A percentile compares a stretch with the other conserved stretches of the same genome.
Evolutionary conservation across 208 protist genomes (phyloP).

Genomic region (Phytomonas serpens): DNA sequence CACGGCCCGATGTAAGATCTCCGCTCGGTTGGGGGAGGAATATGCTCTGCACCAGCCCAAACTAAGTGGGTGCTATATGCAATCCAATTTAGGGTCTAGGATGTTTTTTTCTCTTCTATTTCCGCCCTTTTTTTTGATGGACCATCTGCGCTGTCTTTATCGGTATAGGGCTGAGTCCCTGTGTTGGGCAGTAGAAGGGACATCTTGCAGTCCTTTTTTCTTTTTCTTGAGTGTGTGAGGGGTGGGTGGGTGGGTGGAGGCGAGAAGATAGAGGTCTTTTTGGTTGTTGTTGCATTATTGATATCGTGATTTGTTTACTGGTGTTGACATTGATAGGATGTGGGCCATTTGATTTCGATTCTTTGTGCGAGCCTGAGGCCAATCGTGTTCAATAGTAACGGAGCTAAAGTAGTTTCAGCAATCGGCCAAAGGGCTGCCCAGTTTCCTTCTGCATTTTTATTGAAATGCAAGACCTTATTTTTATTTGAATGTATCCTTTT

Average conservation of each 20-base stretch:
- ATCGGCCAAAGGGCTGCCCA: background rate
- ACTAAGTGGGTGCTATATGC: too few species aligned
- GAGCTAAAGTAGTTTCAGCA: background rate
- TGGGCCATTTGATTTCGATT: background rate
- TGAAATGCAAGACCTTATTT: background rate
- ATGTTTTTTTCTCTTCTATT: background rate
- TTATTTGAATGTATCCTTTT: conserved; percentile 6
- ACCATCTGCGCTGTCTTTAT: too few species aligned
- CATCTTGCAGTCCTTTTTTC: background rate
- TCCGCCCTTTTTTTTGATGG: too few species aligned
- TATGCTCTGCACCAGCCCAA: too few species aligned
- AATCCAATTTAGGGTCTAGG: background rate
- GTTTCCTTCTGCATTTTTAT: background rate
- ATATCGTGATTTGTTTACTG: background rate
- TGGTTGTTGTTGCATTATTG: background rate
- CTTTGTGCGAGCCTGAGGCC: background rate
- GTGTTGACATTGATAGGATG: background rate
- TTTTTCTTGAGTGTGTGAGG: background rate
- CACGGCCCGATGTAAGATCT: conserved; percentile 76
- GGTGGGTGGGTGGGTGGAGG: background rate
- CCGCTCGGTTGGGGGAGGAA: too few species aligned
- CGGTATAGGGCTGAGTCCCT: too few species aligned
- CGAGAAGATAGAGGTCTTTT: background rate
- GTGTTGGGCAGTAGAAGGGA: background rate
- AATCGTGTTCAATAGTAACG: background rate